Evolutionary conservation across 306 rosid genomes (phyloP), one percentile per base, ranked within the genome.

Genomic region (Corylus heterophylla): DNA sequence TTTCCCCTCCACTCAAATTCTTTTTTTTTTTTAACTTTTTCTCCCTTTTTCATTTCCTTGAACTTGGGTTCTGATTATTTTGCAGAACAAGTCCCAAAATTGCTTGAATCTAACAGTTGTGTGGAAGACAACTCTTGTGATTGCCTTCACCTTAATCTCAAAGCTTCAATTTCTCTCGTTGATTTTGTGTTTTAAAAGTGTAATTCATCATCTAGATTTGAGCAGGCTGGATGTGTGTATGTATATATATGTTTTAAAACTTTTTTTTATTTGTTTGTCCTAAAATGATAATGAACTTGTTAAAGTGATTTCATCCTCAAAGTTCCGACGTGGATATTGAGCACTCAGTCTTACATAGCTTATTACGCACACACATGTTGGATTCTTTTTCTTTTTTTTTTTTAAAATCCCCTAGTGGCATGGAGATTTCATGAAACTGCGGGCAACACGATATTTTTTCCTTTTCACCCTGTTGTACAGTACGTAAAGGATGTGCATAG

Each of bases 401-500:
- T 14, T 4, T 17, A 31, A 31, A 31, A 31, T 31, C 35, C 22
- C 25, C 44, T 20, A 6, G 51, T 37, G 56, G 54, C 35, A 11
- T 4, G 37, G 45, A 54, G 22, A 83, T 78, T 55, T 74, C 31
- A 22, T 59, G 50, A 78, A 49, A 82, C 82, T 77, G 44, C 7
- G 79, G 86, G 85, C 83, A 68, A 83, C 79, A 69, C 80, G 73
- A 75, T 69, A 75, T 56, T 31, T 77, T 39, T 75, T 83, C 81
- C 79, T 78, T 83, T 85, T 87, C 78, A 70, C 81, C 82, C 74
- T 68, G 74, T 54, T 86, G 91, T 89, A 84, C 88, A 86, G 91
- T 89, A 84, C 88, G 87, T 87, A 89, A 89, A 85, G 91, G 68
- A 78, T 84, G 89, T 84, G 89, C 45, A 78, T 48, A 79, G 85